Conservation (phyloP, 2,329 filamentous ascomycete genomes). For the Fusarium burgessii region DNA sequence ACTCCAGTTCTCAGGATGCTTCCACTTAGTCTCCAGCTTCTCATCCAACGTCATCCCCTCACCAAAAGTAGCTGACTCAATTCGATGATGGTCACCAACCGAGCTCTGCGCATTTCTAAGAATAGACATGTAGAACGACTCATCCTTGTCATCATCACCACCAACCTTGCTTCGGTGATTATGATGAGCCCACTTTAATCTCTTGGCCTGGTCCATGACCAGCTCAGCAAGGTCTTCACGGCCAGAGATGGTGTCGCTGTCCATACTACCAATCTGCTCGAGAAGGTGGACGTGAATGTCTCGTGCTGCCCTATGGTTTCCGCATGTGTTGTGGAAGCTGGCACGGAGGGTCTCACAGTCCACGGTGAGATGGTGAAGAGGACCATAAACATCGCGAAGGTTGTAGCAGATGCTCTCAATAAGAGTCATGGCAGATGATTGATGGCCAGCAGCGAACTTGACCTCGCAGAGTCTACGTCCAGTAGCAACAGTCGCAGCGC, state of each 20-base stretch:
- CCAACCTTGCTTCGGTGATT: not conserved
- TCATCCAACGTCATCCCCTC: not conserved
- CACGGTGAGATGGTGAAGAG: not conserved
- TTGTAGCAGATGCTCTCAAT: constrained; percentile 2
- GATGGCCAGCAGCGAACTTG: not conserved
- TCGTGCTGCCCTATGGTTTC: not conserved
- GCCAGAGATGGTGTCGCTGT: not conserved
- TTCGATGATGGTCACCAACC: not conserved
- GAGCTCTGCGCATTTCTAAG: not conserved
- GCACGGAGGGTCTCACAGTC: not conserved
- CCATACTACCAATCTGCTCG: not conserved
- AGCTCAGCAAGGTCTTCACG: not conserved
- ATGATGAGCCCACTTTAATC: not conserved
- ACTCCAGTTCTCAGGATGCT: constrained; percentile 12
- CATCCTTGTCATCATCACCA: not conserved
- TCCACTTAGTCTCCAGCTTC: constrained; percentile 12
- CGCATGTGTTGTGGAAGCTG: constrained; percentile 9
- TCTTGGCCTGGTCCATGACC: constrained; percentile 1
- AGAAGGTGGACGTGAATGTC: constrained; percentile 7
- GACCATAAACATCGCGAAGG: not conserved
- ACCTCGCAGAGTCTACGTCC: constrained; percentile 3
- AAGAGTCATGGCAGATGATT: not conserved
- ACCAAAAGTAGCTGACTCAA: not conserved
- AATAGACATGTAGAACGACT: not conserved
- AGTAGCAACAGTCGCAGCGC: not conserved